Base-by-base conservation (phyloP, 441 rosid species). In the Francoa sonchifolia region DNA sequence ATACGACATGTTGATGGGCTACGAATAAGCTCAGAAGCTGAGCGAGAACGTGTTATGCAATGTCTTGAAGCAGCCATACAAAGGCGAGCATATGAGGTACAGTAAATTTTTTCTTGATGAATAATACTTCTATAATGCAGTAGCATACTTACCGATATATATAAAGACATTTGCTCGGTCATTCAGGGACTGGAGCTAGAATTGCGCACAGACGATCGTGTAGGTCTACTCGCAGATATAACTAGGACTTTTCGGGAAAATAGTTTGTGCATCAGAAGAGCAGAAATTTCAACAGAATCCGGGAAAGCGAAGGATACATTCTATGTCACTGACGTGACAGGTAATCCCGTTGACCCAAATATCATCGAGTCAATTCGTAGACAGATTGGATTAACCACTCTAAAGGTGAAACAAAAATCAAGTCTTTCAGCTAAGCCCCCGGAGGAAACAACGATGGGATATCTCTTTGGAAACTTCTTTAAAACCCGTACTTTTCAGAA, bases 51-150 rank as follows among this genome's bases (percentile, higher is more conserved):
- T 26, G 79, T 89, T 7, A 57, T 55, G 16, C 84, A 79, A 51
- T 89, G 97, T 69, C 88, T 89, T 19, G 82, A 75, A 73, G 97
- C 95, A 31, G 97, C 95, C 49, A 84, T 89, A 42, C 74, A 81
- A 61, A 77, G 97, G 66, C 66, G 97, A 42, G 80, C 73, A 22
- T 77, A 63, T 2, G 88, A 84, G 87, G 97, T 77, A 59, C 19
- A 6, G 1, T 25, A 20, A 41, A 14, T 12, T 36, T 16, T 11
- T 22, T 14, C 8, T n/a, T 15, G 8, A 34, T 29, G 18, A 18
- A 5, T 11, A 8, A n/a, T n/a, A n/a, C n/a, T n/a, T n/a, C n/a
- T n/a, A n/a, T n/a, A n/a, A n/a, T n/a, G n/a, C n/a, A n/a, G n/a
- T n/a, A n/a, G n/a, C n/a, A n/a, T n/a, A n/a, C n/a, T n/a, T n/a